Evolutionary conservation across 1,284 basidiomycete genomes (phyloP), one percentile per base, ranked within the genome.

Genomic region (Farysia itapuensis): DNA sequence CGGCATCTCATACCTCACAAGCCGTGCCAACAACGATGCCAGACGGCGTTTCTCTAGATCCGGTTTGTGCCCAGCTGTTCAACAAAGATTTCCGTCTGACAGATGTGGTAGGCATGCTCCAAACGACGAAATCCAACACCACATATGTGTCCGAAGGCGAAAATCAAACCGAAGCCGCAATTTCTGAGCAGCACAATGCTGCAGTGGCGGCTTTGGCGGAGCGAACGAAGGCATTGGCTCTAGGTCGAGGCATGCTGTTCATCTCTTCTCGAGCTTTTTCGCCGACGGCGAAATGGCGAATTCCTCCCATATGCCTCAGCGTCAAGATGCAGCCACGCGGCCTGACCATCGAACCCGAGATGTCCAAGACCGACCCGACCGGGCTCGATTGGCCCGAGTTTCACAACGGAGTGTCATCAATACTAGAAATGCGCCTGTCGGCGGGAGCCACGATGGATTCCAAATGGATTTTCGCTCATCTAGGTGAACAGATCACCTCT

Each of bases 361-460:
- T n/a, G n/a, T 44, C 34, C 21, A 63, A 58, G 28, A 33, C 46
- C 13, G 72, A 72, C 13, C 13, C 46, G 7, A 31, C 45, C 15
- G 69, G 65, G 16, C 78, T 85, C 8, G 84, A 83, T 45, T 99
- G 94, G 95, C 91, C 91, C 14, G 88, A 92, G 52, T 99, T 99
- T 77, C 93, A 98, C 78, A 94, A 95, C 57, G 95, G 95, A 14
- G 93, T 95, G 0, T 89, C 92, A 2, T 88, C 90, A 2, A 94
- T 88, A 2, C 78, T 99, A 1, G 60, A 72, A 44, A 82, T 85
- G n/a, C 83, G 86, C n/a, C 30, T 68, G 33, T 79, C 81, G 40
- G 84, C 85, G 15, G 83, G 92, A 30, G 88, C 91, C 25, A 33
- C 24, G 8, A 33, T 75, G 29, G 74, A 74, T 28, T 68, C 66